These are phyloP conservation scores for Trichoderma brevicompactum DNA, from an alignment of 2,329 filamentous ascomycete species.

Conservation along the genomic window DNA sequence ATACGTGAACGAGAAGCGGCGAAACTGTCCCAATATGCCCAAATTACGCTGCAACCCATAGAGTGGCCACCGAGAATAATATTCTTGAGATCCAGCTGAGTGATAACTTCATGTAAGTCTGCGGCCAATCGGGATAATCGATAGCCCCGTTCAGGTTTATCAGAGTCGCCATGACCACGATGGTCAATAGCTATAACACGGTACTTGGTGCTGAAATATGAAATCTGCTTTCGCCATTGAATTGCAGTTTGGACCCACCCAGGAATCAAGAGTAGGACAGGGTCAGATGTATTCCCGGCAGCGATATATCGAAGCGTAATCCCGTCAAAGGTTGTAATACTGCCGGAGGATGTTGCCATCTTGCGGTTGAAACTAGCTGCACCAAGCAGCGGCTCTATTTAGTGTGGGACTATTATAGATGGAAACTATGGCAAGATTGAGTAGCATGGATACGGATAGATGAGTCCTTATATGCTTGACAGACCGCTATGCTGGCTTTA, in stretches of 20 bases:
- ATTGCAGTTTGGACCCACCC: slow-evolving; percentile 42
- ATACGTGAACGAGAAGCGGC: slow-evolving; percentile 34
- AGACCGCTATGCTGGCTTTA: too few relatives aligned
- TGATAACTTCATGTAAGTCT: slow-evolving; percentile 38
- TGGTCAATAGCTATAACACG: slow-evolving; percentile 41
- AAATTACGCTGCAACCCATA: slow-evolving; percentile 42
- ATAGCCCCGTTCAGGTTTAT: slow-evolving; percentile 40
- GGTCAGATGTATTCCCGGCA: slow-evolving; percentile 31
- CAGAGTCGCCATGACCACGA: slow-evolving; percentile 43
- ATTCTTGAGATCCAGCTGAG: slow-evolving; percentile 38
- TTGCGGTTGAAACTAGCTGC: neutral
- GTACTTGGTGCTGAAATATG: slow-evolving; percentile 38
- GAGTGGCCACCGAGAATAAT: slow-evolving; percentile 43
- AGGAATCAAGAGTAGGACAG: slow-evolving; percentile 39
- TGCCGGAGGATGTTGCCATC: slow-evolving; percentile 18
- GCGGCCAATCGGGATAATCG: slow-evolving; percentile 38
- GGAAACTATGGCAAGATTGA: too few relatives aligned
- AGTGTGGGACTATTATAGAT: too few relatives aligned
- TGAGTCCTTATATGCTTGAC: too few relatives aligned
- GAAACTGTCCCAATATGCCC: slow-evolving; percentile 42
- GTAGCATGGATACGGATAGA: neutral
- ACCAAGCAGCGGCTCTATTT: neutral
- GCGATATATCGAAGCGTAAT: slow-evolving; percentile 32
- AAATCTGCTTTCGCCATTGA: slow-evolving; percentile 40
- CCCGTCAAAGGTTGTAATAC: slow-evolving; percentile 20